These are phyloP conservation scores for Lineolata rhizophorae DNA, from an alignment of 495 filamentous ascomycete species.

Conservation along the genomic window DNA sequence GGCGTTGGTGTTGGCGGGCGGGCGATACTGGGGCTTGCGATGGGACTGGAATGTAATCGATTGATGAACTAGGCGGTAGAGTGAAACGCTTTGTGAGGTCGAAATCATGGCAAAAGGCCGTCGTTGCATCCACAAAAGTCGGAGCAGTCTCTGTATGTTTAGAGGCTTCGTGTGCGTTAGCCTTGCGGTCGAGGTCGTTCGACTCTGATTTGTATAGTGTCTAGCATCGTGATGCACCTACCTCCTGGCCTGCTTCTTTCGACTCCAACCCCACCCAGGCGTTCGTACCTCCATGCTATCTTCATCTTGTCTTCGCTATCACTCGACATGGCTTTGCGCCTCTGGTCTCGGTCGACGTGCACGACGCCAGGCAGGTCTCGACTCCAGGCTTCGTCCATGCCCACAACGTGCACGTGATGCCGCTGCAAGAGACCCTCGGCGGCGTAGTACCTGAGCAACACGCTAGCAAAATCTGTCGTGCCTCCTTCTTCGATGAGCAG, in stretches of 20 bases:
- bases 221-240: slow-evolving; percentile 30
- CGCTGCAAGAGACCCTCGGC: slow-evolving; percentile 87
- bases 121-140: slow-evolving; percentile 1
- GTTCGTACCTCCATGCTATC: slow-evolving; percentile 95
- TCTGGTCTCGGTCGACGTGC: slow-evolving; percentile 9
- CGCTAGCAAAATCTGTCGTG: slow-evolving; percentile 80
- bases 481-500: slow-evolving; percentile 79
- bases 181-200: background rate
- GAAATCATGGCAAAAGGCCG: slow-evolving; percentile 66
- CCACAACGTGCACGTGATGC: slow-evolving; percentile 69
- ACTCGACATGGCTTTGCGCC: slow-evolving; percentile 4
- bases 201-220: background rate
- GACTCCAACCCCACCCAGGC: slow-evolving; percentile 42
- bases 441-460: slow-evolving; percentile 71
- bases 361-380: slow-evolving; percentile 60
- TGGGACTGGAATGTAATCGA: slow-evolving; percentile 33
- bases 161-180: slow-evolving; percentile 1
- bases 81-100: slow-evolving; percentile 74
- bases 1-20: background rate
- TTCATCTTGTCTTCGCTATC: slow-evolving; percentile 62
- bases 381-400: slow-evolving; percentile 56
- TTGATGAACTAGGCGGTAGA: slow-evolving; percentile 24
- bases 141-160: no score
- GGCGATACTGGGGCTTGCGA: slow-evolving; percentile 15
- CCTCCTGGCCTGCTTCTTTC: no score